phyloP scores from a whole-genome alignment of 1,284 basidiomycete species.

The Ganoderma boninense region DNA sequence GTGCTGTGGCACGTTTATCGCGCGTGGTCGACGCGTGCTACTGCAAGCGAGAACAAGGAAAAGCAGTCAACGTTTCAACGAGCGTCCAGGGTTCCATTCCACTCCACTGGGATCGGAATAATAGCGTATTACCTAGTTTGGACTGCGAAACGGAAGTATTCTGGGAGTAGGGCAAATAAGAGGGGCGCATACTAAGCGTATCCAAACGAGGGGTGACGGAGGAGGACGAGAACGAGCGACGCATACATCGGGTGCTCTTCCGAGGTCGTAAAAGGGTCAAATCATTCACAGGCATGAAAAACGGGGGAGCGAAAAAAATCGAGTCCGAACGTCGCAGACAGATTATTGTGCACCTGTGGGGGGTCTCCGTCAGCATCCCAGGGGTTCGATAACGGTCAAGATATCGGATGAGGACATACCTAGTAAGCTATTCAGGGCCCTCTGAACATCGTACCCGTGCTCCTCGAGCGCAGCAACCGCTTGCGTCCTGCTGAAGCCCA shows the following conservation, averaged over 20 bases:
- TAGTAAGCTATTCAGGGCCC: slow-evolving; percentile 77
- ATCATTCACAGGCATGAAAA: slow-evolving; percentile 31
- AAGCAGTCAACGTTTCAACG: slow-evolving; percentile 1
- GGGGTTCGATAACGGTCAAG: background rate
- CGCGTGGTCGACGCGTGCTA: background rate
- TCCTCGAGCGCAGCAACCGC: slow-evolving; percentile 81
- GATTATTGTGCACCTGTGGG: slow-evolving; percentile 30
- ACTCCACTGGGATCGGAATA: slow-evolving; percentile 9
- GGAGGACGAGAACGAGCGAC: slow-evolving; percentile 29
- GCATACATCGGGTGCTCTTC: slow-evolving; percentile 30
- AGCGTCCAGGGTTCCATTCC: slow-evolving; percentile 22
- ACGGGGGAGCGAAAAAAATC: slow-evolving; percentile 1
- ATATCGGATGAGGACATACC: slow-evolving; percentile 20
- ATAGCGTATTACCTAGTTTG: slow-evolving; percentile 32
- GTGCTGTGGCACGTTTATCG: slow-evolving; percentile 4
- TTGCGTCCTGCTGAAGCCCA: slow-evolving; percentile 87
- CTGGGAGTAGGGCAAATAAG: slow-evolving; percentile 23
- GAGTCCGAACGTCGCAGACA: slow-evolving; percentile 14
- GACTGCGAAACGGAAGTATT: slow-evolving; percentile 4
- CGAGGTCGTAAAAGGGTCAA: slow-evolving; percentile 21
- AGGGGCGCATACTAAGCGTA: slow-evolving; percentile 32
- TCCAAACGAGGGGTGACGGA: slow-evolving; percentile 37
- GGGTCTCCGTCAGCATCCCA: slow-evolving; percentile 9
- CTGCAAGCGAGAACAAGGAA: slow-evolving; percentile 16
- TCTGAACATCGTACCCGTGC: slow-evolving; percentile 77